Base-by-base conservation (phyloP, 1,284 basidiomycete species). In the Termitomyces sp. region DNA sequence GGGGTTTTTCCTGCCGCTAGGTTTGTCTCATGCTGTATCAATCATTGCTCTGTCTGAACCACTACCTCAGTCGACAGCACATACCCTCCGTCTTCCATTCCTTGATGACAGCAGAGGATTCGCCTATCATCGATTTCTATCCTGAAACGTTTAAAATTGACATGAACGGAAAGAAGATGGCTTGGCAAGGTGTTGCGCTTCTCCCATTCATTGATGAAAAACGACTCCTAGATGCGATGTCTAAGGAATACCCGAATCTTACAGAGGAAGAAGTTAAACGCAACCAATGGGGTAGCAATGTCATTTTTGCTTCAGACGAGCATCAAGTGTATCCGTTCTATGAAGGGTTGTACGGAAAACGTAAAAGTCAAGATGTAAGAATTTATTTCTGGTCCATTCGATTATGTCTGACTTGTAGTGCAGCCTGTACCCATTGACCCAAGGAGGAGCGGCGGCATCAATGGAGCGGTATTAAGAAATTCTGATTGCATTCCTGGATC, bases 161-260 rank as follows among this genome's bases (percentile, higher is more conserved):
- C 71, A 99, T 99, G 97, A 99, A 99, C 67, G 97, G 97, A 59
- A 99, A 99, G 74, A 94, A 92, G 73, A 98, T 99, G 95, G 81
- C 91, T 1, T 99, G 97, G 97, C 97, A 99, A 72, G 97, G 97
- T 55, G 94, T 99, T 45, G 95, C 95, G 0, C 77, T 99, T 2
- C 75, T 99, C 21, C 95, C 97, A 0, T 99, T 99, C 74, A 99
- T 99, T 61, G 93, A 99, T 67, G 82, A 90, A 68, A 82, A 81
- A 57, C 83, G 95, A 17, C 73, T 98, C 21, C 73, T 98, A 50
- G 83, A 81, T 24, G 93, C 94, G 1, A 92, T 99, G 84, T 81
- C 78, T 15, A 74, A 80, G 26, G 81, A 83, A 56, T 93, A 96
- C 70, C 71, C 79, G 0, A 73, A 83, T 41, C 78, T 99, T 41